Base-by-base conservation (phyloP, 2,329 filamentous ascomycete genomes). In the Colletotrichum sp. region DNA sequence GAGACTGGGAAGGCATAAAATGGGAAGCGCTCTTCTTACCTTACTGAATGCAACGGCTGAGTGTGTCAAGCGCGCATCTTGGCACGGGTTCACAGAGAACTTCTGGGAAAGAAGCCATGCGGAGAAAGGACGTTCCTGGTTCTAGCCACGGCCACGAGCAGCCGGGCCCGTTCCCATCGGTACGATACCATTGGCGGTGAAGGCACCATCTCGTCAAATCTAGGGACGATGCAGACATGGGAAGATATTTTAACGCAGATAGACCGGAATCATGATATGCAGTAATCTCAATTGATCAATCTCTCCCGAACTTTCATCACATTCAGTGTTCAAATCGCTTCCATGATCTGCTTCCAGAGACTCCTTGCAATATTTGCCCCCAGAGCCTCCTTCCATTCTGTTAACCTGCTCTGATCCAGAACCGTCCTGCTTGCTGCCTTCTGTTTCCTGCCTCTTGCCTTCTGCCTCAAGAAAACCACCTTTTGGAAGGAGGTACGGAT, bases 151-250 rank as follows among this genome's bases (percentile, higher is more conserved):
- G 10, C n/a, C 43, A 48, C 18, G 43, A 21, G 18, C 43, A 48
- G 18, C 43, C 6, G 43, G n/a, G 18, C 43, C n/a, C 18, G 9
- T 48, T 48, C 0, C 10, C 18, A 48, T 48, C 6, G 43, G 0
- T 12, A 48, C 3, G 43, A n/a, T 48, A 13, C 0, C 43, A 2
- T 0, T 48, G 43, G 43, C 18, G 3, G 43, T 21, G 18, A 48
- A 48, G n/a, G 43, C n/a, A 52, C 43, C 10, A 52, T 52, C 43
- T 52, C 43, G 3, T 52, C 3, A 21, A 52, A 52, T 52, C 0
- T 13, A 7, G 43, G n/a, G 6, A 52, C 43, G 4, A 2, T 52
- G 1, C 18, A 52, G 0, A 52, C 10, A 21, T 2, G 3, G n/a
- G 2, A 52, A 52, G 43, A 52, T 48, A 52, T 52, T 48, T 0